Base-by-base conservation (phyloP, 2,329 filamentous ascomycete species). In the Hypoxylon sp. region DNA sequence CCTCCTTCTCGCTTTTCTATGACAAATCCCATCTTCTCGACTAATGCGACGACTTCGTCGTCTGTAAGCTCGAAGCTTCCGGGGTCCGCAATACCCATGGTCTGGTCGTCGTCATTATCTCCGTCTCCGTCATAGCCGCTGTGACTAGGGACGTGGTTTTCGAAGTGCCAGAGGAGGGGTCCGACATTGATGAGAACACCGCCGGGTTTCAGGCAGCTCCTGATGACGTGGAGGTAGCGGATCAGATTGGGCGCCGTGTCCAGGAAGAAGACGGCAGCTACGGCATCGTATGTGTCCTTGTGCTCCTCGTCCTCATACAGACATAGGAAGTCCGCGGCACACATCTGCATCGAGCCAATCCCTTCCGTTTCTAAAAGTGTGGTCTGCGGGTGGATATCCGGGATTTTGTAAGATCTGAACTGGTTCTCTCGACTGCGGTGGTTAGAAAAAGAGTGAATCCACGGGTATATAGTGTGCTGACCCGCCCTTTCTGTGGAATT, bases 171-270 rank as follows among this genome's bases (percentile, higher is more conserved):
- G 41, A 98, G 81, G 56, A 99, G 79, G 0, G 95, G 95, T 0
- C 95, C 95, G 22, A 97, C 81, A 73, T 99, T 99, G 73, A 97
- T 85, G 82, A 97, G 91, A 3, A 97, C 72, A 0, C 95, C 95
- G 24, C 91, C 91, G 0, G 87, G 82, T 69, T 86, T 88, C 51
- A 99, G 84, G 72, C 94, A 96, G 73, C 91, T 86, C 43, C 80
- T 81, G 56, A 98, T 91, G 1, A 93, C 89, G 74, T 97, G 89
- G 32, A 99, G 87, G 74, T 99, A 99, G 1, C 91, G 87, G 56
- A 98, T 90, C 30, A 97, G 76, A 75, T 99, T 98, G 1, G 94
- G 94, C 2, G 95, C 95, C 1, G 95, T 99, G 76, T 99, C 96
- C 60, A 99, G 90, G 80, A 99, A 99, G 80, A 98, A 99, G 10